These are phyloP conservation scores for Podaxis pistillaris DNA, from an alignment of 768 basidiomycete species.

Conservation along the genomic window DNA sequence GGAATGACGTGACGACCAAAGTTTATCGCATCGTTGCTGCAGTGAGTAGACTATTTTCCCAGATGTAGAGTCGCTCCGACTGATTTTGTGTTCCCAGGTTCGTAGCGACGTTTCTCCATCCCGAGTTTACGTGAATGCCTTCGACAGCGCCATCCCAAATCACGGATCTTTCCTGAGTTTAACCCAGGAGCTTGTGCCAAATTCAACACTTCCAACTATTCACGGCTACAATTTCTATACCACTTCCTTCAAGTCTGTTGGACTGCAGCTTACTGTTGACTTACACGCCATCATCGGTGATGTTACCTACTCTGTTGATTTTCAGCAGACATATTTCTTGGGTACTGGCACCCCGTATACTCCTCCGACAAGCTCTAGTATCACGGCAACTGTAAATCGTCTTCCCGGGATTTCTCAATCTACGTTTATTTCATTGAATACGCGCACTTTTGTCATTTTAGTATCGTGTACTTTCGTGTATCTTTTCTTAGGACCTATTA, in stretches of 20 bases:
- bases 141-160: slow-evolving; percentile 16
- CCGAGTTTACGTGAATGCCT: slow-evolving; percentile 17
- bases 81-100: slow-evolving; percentile 6
- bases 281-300: slow-evolving; percentile 15
- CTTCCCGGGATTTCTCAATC: background rate
- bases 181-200: slow-evolving; percentile 10
- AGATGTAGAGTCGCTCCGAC: background rate
- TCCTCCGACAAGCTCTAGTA: slow-evolving; percentile 10
- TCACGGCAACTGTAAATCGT: background rate
- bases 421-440: background rate
- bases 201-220: slow-evolving; percentile 13
- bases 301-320: slow-evolving; percentile 14
- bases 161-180: slow-evolving; percentile 8
- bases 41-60: slow-evolving; percentile 1
- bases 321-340: slow-evolving; percentile 18
- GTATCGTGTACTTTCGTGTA: background rate
- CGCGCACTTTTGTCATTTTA: background rate
- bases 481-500: background rate
- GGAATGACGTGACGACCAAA: slow-evolving; percentile 4
- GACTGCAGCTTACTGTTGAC: slow-evolving; percentile 18
- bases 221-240: slow-evolving; percentile 18
- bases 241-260: slow-evolving; percentile 8
- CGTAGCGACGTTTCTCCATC: slow-evolving; percentile 11
- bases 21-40: slow-evolving; percentile 16
- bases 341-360: slow-evolving; percentile 14